phyloP scores from a whole-genome alignment of 305 asterid genomes.

The Fraxinus ornus region DNA sequence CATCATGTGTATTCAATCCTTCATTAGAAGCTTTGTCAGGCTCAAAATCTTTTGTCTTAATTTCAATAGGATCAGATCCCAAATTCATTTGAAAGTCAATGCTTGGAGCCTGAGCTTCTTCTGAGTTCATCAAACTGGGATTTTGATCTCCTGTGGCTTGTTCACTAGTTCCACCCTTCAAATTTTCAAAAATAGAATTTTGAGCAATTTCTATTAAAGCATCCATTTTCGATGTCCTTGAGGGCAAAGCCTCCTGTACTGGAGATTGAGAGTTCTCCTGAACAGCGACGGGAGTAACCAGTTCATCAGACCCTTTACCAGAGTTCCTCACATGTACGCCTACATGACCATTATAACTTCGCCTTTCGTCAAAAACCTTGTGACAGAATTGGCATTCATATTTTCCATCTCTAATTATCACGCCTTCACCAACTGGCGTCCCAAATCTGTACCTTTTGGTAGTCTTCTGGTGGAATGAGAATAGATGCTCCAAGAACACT shows the following conservation, averaged over 20 bases:
- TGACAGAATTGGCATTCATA: constrained; percentile 93
- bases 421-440: constrained; percentile 73
- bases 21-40: constrained; percentile 31
- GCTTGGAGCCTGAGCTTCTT: constrained; percentile 41
- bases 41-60: constrained; percentile 34
- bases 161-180: constrained; percentile 35
- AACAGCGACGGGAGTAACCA: constrained; percentile 31
- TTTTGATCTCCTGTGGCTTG: constrained; percentile 29
- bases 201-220: constrained; percentile 56
- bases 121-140: constrained; percentile 36
- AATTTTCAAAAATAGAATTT: constrained; percentile 38
- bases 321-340: constrained; percentile 76
- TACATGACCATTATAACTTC: constrained; percentile 81
- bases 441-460: constrained; percentile 70
- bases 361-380: constrained; percentile 76
- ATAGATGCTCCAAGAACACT: constrained; percentile 75
- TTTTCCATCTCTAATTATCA: constrained; percentile 73
- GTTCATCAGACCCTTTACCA: constrained; percentile 47
- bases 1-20: constrained; percentile 35
- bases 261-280: constrained; percentile 39
- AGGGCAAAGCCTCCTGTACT: constrained; percentile 33
- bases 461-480: constrained; percentile 77
- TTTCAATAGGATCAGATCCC: constrained; percentile 37
- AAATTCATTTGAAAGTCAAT: constrained; percentile 30
- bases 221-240: constrained; percentile 50